Conservation (phyloP, 2,329 filamentous ascomycete species). For the Diatrype stigma region DNA sequence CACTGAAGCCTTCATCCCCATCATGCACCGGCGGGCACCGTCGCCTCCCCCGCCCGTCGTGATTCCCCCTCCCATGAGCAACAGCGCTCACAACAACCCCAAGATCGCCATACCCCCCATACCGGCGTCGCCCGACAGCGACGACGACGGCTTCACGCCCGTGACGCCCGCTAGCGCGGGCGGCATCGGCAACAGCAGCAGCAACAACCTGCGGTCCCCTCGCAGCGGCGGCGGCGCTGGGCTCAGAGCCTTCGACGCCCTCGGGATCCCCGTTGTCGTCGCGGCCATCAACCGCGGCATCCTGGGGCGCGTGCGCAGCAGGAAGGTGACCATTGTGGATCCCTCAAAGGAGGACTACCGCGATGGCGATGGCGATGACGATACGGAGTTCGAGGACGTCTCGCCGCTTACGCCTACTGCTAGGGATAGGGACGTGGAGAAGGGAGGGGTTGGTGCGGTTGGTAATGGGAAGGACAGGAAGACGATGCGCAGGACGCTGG, state of each 20-base stretch:
- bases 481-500: conserved; percentile 42
- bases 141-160: conserved; percentile 25
- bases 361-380: conserved; percentile 2
- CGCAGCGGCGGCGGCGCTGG: conserved; percentile 13
- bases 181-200: no score
- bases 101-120: conserved; percentile 12
- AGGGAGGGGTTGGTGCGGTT: neutral
- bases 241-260: conserved; percentile 23
- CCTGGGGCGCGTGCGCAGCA: conserved; percentile 14
- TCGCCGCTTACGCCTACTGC: conserved; percentile 19
- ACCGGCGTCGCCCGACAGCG: conserved; percentile 15
- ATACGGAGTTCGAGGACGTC: conserved; percentile 19
- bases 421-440: conserved; percentile 3
- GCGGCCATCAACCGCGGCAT: no score
- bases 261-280: conserved; percentile 23
- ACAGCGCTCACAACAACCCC: conserved; percentile 6
- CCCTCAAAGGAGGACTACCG: neutral
- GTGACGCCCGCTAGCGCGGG: conserved; percentile 20
- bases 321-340: conserved; percentile 6
- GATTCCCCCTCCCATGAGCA: conserved; percentile 5
- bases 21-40: conserved; percentile 14
- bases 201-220: conserved; percentile 9
- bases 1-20: conserved; percentile 23
- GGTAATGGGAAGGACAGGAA: conserved; percentile 22
- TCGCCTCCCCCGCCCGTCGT: conserved; percentile 11